phyloP scores from a whole-genome alignment of 352 stramenopile genomes.

The Globisporangium orthogonon region DNA sequence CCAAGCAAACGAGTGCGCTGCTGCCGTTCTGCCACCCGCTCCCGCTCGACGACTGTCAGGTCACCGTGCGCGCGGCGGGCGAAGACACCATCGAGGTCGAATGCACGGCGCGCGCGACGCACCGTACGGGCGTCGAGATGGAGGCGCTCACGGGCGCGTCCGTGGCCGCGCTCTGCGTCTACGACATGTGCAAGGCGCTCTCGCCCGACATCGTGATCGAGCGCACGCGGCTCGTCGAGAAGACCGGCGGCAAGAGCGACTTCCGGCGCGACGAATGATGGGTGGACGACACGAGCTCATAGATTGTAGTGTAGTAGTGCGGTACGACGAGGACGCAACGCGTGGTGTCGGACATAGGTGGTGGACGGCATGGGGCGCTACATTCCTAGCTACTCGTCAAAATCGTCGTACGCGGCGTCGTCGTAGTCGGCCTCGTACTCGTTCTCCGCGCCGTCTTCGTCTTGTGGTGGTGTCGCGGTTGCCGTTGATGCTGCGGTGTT shows the following conservation, averaged over 20 bases:
- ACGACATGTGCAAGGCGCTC: conserved; percentile 98
- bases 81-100: conserved; percentile 74
- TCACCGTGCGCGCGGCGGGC: conserved; percentile 65
- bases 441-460: conserved; percentile 13
- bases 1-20: conserved; percentile 90
- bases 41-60: conserved; percentile 86
- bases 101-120: conserved; percentile 86
- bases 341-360: no score
- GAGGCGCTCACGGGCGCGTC: conserved; percentile 92
- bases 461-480: not conserved
- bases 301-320: no score
- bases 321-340: no score
- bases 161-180: conserved; percentile 94
- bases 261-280: conserved; percentile 18
- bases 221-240: conserved; percentile 84
- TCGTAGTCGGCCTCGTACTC: conserved; percentile 33
- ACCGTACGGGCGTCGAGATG: conserved; percentile 95
- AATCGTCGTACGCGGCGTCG: conserved; percentile 56
- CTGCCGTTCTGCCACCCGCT: conserved; percentile 94
- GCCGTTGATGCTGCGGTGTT: not conserved
- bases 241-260: conserved; percentile 90
- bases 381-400: conserved; percentile 26
- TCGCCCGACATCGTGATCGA: conserved; percentile 82
- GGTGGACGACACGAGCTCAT: no score
- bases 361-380: not conserved